phyloP scores from a whole-genome alignment of 768 basidiomycete genomes.

The Steccherinum ochraceum region DNA sequence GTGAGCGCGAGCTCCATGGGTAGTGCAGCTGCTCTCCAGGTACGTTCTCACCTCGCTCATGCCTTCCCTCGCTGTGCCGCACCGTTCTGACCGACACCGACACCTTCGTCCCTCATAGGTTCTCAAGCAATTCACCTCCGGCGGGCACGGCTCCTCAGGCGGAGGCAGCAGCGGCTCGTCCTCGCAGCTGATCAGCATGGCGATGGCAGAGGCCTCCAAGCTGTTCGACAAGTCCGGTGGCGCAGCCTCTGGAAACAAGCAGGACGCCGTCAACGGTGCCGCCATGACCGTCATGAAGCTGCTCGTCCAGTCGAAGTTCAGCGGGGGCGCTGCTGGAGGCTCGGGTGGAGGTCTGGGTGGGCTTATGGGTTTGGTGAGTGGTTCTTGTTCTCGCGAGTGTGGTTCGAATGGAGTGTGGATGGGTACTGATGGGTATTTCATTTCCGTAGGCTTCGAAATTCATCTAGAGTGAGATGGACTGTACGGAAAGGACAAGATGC shows the following conservation, averaged over 20 bases:
- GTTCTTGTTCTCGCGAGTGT: background rate
- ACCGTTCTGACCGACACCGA: too few relatives aligned
- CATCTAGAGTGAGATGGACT: conserved; percentile 14
- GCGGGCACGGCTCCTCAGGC: conserved; percentile 22
- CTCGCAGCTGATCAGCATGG: conserved; percentile 73
- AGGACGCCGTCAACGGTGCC: conserved; percentile 80
- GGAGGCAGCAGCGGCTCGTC: conserved; percentile 37
- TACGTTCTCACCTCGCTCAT: conserved; percentile 17
- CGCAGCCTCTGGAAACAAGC: conserved; percentile 61
- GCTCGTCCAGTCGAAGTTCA: conserved; percentile 62
- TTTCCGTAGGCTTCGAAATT: conserved; percentile 25
- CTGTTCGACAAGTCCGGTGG: conserved; percentile 68
- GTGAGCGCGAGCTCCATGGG: conserved; percentile 62
- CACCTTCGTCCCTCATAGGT: conserved; percentile 34
- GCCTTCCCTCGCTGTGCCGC: background rate
- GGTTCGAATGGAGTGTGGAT: too few relatives aligned
- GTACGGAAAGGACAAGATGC: background rate
- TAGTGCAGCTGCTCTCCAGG: conserved; percentile 74
- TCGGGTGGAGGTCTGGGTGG: conserved; percentile 60
- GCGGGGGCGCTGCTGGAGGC: conserved; percentile 43
- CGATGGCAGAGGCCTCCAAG: conserved; percentile 78
- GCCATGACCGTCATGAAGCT: conserved; percentile 85
- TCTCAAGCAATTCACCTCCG: conserved; percentile 63
- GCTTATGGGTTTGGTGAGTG: conserved; percentile 56
- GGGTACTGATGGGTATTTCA: conserved; percentile 1